A percentile compares a stretch with the other conserved stretches of the same genome.
Evolutionary conservation across 169 alveolate species (phyloP).

Genomic region (Blepharisma undulans): DNA sequence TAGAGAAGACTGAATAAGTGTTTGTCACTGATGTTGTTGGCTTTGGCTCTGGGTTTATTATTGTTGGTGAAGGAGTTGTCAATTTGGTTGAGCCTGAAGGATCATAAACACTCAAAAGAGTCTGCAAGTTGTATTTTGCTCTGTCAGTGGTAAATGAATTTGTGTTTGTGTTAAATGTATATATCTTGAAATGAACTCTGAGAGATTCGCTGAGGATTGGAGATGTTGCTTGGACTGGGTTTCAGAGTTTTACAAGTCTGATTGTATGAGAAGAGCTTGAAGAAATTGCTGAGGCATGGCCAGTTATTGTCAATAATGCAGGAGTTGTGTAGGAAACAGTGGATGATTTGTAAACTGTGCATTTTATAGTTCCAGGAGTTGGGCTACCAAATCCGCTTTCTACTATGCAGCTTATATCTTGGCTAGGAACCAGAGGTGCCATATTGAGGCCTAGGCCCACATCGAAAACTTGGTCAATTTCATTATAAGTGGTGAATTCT

Average conservation of each 20-base stretch:
- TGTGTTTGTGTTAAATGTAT: not conserved
- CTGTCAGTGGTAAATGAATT: not conserved
- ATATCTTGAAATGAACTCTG: constrained; percentile 4
- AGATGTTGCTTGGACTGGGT: constrained; percentile 1
- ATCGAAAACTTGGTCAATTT: constrained; percentile 30
- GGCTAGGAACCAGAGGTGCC: not conserved
- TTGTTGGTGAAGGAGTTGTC: not conserved
- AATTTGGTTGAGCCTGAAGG: not conserved
- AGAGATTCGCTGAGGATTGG: constrained; percentile 2
- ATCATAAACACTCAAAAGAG: not conserved
- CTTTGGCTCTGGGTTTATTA: not conserved
- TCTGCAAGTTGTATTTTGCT: constrained; percentile 5
- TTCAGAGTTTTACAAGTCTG: constrained; percentile 1
- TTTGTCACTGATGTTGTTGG: not conserved
- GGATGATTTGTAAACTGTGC: not conserved
- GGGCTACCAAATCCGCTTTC: constrained; percentile 23
- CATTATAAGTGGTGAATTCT: constrained; percentile 16
- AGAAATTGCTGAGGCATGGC: constrained; percentile 11
- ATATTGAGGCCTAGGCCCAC: not conserved
- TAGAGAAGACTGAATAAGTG: not conserved
- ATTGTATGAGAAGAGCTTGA: not conserved
- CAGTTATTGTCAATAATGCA: not conserved
- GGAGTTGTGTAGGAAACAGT: not conserved
- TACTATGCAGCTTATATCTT: not conserved
- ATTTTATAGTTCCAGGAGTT: constrained; percentile 5